Conservation (phyloP, 2,329 filamentous ascomycete species). For the Fusarium longipes region DNA sequence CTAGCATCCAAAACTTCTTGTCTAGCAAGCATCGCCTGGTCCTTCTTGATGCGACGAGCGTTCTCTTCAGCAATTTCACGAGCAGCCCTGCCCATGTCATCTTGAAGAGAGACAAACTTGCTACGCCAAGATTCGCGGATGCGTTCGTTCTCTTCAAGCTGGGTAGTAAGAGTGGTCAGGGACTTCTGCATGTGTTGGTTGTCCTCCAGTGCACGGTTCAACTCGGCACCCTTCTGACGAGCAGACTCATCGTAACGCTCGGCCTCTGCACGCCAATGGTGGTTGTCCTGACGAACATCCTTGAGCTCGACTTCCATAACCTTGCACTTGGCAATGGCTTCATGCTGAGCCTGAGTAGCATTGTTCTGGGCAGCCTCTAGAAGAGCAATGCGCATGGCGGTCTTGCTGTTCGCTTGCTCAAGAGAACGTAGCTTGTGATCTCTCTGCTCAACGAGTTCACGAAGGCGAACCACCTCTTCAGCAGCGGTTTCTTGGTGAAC, state of each 20-base stretch:
- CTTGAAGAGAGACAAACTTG: slow-evolving; percentile 87
- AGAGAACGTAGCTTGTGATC: slow-evolving; percentile 72
- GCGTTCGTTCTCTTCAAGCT: slow-evolving; percentile 86
- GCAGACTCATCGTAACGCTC: slow-evolving; percentile 67
- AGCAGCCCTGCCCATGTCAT: slow-evolving; percentile 84
- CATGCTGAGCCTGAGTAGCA: slow-evolving; percentile 63
- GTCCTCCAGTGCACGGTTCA: slow-evolving; percentile 62
- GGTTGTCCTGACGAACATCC: slow-evolving; percentile 65
- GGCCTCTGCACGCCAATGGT: slow-evolving; percentile 71
- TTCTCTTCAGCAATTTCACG: slow-evolving; percentile 87
- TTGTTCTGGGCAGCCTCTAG: slow-evolving; percentile 75
- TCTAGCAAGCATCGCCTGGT: slow-evolving; percentile 80
- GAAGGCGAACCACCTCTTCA: slow-evolving; percentile 77
- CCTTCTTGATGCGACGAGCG: slow-evolving; percentile 79
- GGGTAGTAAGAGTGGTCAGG: slow-evolving; percentile 77
- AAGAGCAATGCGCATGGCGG: slow-evolving; percentile 70
- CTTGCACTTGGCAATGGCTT: slow-evolving; percentile 67
- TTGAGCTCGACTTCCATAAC: slow-evolving; percentile 65
- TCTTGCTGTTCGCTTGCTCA: slow-evolving; percentile 67
- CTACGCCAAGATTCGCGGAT: slow-evolving; percentile 84
- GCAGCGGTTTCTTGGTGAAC: slow-evolving; percentile 74
- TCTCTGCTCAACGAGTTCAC: slow-evolving; percentile 74
- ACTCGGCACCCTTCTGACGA: slow-evolving; percentile 61
- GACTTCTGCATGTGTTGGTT: slow-evolving; percentile 81
- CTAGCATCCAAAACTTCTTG: slow-evolving; percentile 83